A percentile compares a stretch with the other conserved stretches of the same genome.
These are phyloP conservation scores for Yamadazyma friedrichii DNA, from an alignment of 1,139 yeast species.

Conservation along the genomic window DNA sequence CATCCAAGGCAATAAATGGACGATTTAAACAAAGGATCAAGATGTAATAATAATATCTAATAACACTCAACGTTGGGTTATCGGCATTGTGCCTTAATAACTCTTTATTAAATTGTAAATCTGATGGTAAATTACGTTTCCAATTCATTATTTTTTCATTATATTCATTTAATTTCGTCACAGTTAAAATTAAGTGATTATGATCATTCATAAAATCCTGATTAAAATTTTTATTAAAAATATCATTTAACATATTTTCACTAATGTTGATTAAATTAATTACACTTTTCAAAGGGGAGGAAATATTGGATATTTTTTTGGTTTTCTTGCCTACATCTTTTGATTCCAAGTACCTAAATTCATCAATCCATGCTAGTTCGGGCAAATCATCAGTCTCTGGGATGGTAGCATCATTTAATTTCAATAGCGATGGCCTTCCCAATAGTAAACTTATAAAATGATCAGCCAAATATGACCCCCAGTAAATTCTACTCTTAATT, in stretches of 20 bases:
- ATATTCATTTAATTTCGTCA: slow-evolving; percentile 38
- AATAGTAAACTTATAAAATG: slow-evolving; percentile 58
- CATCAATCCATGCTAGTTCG: slow-evolving; percentile 56
- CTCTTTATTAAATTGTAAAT: slow-evolving; percentile 49
- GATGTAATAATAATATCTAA: slow-evolving; percentile 59
- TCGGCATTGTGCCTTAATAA: slow-evolving; percentile 45
- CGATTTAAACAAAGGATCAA: slow-evolving; percentile 56
- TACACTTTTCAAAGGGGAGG: slow-evolving; percentile 46
- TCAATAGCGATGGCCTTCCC: slow-evolving; percentile 59
- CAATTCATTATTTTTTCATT: slow-evolving; percentile 51
- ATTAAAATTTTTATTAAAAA: slow-evolving; percentile 39
- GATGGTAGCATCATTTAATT: slow-evolving; percentile 57
- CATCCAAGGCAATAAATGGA: slow-evolving; percentile 44
- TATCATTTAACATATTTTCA: slow-evolving; percentile 54
- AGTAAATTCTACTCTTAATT: slow-evolving; percentile 59
- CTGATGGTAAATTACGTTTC: slow-evolving; percentile 48
- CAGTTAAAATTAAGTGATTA: slow-evolving; percentile 21
- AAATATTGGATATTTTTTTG: slow-evolving; percentile 38
- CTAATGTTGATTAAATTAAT: slow-evolving; percentile 52
- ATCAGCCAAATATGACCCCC: slow-evolving; percentile 69
- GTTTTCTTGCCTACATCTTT: slow-evolving; percentile 14
- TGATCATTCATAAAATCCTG: slow-evolving; percentile 16
- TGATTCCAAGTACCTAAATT: slow-evolving; percentile 36
- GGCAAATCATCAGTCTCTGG: slow-evolving; percentile 64
- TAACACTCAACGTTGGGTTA: slow-evolving; percentile 49